Evolutionary conservation across 106 monocot genomes (phyloP).

Genomic region (Dioscorea dumetorum): DNA sequence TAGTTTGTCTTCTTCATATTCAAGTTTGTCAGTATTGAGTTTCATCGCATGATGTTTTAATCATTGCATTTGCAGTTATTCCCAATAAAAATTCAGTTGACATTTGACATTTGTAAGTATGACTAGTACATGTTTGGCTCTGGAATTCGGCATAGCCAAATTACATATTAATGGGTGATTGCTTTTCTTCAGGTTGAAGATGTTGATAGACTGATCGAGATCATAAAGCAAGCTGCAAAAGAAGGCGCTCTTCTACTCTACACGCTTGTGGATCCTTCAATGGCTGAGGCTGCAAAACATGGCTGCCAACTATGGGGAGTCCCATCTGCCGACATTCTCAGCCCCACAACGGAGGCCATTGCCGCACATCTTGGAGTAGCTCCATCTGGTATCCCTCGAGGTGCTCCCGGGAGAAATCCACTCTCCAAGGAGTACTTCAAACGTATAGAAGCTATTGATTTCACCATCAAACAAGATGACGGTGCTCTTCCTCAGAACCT

Average conservation of each 20-base stretch:
- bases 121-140: too few species aligned
- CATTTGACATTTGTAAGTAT: too few species aligned
- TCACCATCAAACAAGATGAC: constrained; percentile 96
- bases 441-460: constrained; percentile 86
- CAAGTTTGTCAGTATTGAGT: background rate
- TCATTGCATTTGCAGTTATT: too few species aligned
- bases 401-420: constrained; percentile 43
- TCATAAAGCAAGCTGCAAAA: constrained; percentile 79
- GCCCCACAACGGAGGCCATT: constrained; percentile 80
- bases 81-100: too few species aligned
- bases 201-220: constrained; percentile 55
- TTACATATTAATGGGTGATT: background rate
- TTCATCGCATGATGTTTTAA: too few species aligned
- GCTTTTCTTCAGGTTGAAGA: constrained; percentile 56
- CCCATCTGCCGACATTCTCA: constrained; percentile 54
- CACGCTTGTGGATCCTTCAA: constrained; percentile 68
- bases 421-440: constrained; percentile 70
- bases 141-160: too few species aligned
- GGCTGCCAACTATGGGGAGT: constrained; percentile 75
- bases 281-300: constrained; percentile 65
- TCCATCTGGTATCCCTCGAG: constrained; percentile 79
- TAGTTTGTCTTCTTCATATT: background rate
- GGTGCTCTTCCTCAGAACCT: constrained; percentile 72
- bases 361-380: constrained; percentile 76
- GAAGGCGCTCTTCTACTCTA: constrained; percentile 79